Evolutionary conservation across 352 stramenopile species (phyloP), one percentile per base, ranked within the genome.

Genomic region (Pythium volutum): DNA sequence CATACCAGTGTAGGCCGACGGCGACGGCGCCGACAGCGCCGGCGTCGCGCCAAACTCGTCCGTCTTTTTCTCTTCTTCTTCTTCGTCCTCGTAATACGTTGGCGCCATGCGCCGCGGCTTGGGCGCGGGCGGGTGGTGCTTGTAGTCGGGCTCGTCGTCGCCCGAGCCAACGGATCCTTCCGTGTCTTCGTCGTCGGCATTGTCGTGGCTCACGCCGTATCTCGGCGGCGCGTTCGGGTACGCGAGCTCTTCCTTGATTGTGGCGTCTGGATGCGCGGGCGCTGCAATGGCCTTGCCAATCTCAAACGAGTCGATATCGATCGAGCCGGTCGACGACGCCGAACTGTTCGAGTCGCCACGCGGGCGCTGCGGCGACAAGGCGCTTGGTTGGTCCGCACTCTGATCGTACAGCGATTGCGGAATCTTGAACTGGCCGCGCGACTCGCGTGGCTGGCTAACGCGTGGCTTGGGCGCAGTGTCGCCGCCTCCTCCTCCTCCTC

Each of bases 241-340:
- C 10, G 38, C 23, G 12, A 47, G 46, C 6, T 10, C 47, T 31
- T 48, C 27, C 4, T 66, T 18, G 22, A 57, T 66, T 15, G 51
- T 55, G 27, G 23, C 18, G 7, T 34, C 45, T 7, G 14, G 33
- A 38, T 15, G 25, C 18, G n/a, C 22, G 1, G 59, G 41, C 5
- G 38, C 36, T 9, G 39, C 55, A 23, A 66, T 62, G 6, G 48
- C 57, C 6, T 67, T 27, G 15, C 55, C 59, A 0, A 62, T 69
- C 31, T 88, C 74, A 26, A 79, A 84, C 34, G 77, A 72, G 47
- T 91, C 82, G 62, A 89, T 87, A 43, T 91, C 79, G 38, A 91
- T 89, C 3, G 81, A 91, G 29, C 56, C 75, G 0, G 75, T 74
- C 15, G 82, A 92, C 25, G 81, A 91, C 22, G 78, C 71, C 0